Percentiles rank a stretch among this genome's conserved stretches.
Conservation (phyloP, 345 rosid species). For the Barbarea vulgaris region DNA sequence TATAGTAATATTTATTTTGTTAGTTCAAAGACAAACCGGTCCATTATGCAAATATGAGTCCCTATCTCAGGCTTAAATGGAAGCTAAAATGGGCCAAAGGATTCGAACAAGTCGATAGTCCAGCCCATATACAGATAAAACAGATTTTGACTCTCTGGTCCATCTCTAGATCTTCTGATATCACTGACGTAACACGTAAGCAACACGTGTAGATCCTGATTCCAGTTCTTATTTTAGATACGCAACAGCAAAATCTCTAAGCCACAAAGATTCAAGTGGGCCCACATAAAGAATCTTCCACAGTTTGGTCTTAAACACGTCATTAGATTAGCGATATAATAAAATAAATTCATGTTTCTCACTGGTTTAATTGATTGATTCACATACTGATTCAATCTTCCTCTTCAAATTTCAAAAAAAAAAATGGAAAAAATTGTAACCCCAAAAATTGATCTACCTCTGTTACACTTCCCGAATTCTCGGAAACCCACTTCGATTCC, state of each 20-base stretch:
- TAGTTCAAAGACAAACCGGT: not conserved
- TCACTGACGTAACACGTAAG: slow-evolving; percentile 22
- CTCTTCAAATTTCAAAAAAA: slow-evolving; percentile 34
- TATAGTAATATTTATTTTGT: not conserved
- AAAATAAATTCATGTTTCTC: not conserved
- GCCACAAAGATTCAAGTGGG: slow-evolving; percentile 64
- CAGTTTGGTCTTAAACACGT: slow-evolving; percentile 20
- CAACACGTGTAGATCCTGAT: slow-evolving; percentile 33
- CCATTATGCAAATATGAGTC: not conserved
- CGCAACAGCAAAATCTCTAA: slow-evolving; percentile 46
- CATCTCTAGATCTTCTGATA: slow-evolving; percentile 8
- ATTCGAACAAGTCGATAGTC: not conserved
- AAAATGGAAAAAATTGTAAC: slow-evolving; percentile 52
- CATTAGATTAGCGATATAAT: not conserved
- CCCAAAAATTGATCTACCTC: slow-evolving; percentile 41
- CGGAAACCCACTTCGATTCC: slow-evolving; percentile 37
- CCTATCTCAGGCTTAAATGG: not conserved
- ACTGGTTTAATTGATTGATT: not conserved
- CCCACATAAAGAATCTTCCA: slow-evolving; percentile 42
- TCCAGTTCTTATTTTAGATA: slow-evolving; percentile 20
- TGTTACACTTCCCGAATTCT: slow-evolving; percentile 31
- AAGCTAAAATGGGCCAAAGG: slow-evolving; percentile 1
- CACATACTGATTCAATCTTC: slow-evolving; percentile 6
- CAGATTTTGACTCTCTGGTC: slow-evolving; percentile 1
- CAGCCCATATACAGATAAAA: not conserved